phyloP scores from a whole-genome alignment of 2,329 filamentous ascomycete species.

The Penicillium sp. region DNA sequence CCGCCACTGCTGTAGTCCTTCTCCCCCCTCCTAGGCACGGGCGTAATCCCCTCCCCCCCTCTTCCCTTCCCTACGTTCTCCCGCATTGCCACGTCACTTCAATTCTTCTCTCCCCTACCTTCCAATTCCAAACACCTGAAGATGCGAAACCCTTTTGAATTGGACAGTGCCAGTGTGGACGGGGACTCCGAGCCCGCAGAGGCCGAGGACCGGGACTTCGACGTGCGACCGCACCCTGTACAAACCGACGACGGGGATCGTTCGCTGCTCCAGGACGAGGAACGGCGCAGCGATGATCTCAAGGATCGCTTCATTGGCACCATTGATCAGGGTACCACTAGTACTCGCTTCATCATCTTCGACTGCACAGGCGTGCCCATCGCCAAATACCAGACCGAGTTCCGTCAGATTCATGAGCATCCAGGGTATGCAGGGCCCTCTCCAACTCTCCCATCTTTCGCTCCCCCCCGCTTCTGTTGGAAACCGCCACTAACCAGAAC shows the following conservation, averaged over 20 bases:
- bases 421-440: conserved; percentile 65
- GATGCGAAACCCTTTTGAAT: conserved; percentile 35
- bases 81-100: conserved; percentile 4
- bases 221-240: conserved; percentile 23
- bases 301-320: conserved; percentile 67
- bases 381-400: conserved; percentile 81
- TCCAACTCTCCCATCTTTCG: neutral
- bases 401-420: conserved; percentile 77
- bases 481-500: no score
- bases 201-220: conserved; percentile 21
- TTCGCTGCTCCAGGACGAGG: conserved; percentile 36
- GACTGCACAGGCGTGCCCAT: conserved; percentile 73
- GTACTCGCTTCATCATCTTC: conserved; percentile 86
- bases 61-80: conserved; percentile 5
- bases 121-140: no score
- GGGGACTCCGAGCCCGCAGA: conserved; percentile 21
- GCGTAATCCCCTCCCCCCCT: neutral
- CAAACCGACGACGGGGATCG: conserved; percentile 36
- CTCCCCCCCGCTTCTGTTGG: no score
- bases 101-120: no score
- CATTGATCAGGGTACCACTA: conserved; percentile 89
- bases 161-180: conserved; percentile 27
- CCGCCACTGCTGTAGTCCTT: conserved; percentile 9
- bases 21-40: conserved; percentile 1
- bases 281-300: conserved; percentile 30